phyloP scores from a whole-genome alignment of 768 basidiomycete species.

The Cantharellus cinnabarinus region DNA sequence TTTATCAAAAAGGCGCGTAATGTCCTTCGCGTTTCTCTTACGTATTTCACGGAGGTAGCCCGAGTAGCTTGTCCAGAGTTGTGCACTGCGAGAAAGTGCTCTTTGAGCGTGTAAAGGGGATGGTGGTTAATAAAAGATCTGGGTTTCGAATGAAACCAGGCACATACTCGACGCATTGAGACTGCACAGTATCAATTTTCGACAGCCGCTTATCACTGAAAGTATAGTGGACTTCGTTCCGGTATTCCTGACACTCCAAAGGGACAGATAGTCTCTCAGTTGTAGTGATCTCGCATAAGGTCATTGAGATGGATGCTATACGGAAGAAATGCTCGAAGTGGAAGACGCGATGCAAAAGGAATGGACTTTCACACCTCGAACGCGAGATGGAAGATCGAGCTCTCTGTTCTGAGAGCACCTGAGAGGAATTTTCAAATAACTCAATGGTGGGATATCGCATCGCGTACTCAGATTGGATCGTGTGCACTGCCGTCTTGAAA shows the following conservation, averaged over 20 bases:
- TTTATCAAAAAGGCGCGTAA: neutral
- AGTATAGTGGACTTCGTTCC: neutral
- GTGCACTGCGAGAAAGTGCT: slow-evolving; percentile 3
- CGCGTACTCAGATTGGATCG: no score
- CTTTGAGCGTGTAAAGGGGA: neutral
- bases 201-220: neutral
- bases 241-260: neutral
- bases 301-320: neutral
- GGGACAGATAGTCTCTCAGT: neutral
- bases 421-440: no score
- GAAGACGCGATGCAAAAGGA: no score
- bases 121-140: neutral
- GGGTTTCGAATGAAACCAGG: no score
- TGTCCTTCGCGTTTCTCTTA: neutral
- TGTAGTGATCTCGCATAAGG: neutral
- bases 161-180: neutral
- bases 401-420: no score
- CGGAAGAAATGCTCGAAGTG: no score
- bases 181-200: neutral
- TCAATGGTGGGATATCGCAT: no score
- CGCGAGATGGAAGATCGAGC: no score
- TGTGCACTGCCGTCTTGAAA: no score
- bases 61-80: slow-evolving; percentile 5
- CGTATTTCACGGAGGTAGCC: slow-evolving; percentile 4
- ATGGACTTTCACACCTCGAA: no score